Evolutionary conservation across 176 grass and related monocot species (phyloP), one percentile per base, ranked within the genome.

Genomic region (Juncus inflexus): DNA sequence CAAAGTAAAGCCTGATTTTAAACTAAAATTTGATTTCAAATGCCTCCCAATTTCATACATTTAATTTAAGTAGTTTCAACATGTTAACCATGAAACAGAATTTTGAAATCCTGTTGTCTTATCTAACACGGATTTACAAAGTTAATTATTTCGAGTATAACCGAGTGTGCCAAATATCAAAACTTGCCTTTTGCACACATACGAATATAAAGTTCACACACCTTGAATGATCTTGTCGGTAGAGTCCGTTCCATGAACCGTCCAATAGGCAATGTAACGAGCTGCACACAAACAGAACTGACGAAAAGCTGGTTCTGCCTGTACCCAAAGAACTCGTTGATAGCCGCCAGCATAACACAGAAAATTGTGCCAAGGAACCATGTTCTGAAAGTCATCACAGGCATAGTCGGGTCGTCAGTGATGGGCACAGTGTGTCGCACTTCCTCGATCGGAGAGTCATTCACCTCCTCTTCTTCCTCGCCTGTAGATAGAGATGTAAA

Each of bases 261-360:
- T 56, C 79, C 83, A 52, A 90, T 74, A 12, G 87, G 87, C 9
- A 90, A 66, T 52, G 77, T 55, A 14, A 66, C 79, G 58, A 89
- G 80, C 83, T 89, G 78, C 43, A 86, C 86, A 40, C 81, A 60
- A 66, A 86, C 66, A 1, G 90, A 64, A 50, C 83, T 70, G 77
- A 95, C 66, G 63, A 49, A 37, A 10, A 95, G 86, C 75, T 86
- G 90, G 63, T 75, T 83, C 8, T 74, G 58, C 36, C 90, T 70
- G 78, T 95, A 95, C 52, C 35, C 55, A 74, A 95, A 95, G 83
- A 95, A 95, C 86, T 95, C 83, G 71, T 95, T 95, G 51, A 90
- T 56, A 72, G 90, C 90, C 59, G 86, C 67, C 2, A 95, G 86
- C 6, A 86, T 8, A 15, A 79, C 12, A 78, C 87, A 90, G 12